Evolutionary conservation across 345 rosid species (phyloP).

Genomic region (Dimocarpus longan): DNA sequence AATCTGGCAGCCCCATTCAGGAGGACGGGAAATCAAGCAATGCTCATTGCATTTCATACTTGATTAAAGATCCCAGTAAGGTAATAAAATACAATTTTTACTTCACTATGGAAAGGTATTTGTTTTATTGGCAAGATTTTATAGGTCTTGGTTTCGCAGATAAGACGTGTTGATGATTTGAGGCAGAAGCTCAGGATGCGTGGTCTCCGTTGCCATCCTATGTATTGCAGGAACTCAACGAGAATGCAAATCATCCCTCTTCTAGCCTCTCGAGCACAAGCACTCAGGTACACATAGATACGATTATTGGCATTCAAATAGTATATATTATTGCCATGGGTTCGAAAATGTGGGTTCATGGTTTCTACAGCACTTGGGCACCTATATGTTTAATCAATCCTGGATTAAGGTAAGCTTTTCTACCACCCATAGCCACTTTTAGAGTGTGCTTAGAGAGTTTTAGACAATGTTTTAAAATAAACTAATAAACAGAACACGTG

Average conservation of each 20-base stretch:
- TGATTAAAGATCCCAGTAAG: constrained; percentile 63
- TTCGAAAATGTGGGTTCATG: background rate
- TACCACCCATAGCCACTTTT: background rate
- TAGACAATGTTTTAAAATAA: background rate
- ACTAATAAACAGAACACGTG: background rate
- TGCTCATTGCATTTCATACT: constrained; percentile 72
- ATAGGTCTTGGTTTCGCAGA: constrained; percentile 50
- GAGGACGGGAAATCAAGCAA: constrained; percentile 68
- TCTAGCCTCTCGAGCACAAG: constrained; percentile 91
- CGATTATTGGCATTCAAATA: background rate
- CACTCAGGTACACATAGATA: constrained; percentile 64
- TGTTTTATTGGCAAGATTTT: constrained; percentile 9
- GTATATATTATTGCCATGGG: background rate
- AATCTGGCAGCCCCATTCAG: constrained; percentile 49
- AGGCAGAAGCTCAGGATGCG: constrained; percentile 92
- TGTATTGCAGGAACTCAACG: constrained; percentile 87
- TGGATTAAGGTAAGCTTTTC: background rate
- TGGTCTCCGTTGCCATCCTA: constrained; percentile 96
- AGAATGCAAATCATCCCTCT: constrained; percentile 85
- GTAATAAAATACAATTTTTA: constrained; percentile 35
- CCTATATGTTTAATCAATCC: background rate
- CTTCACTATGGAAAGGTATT: background rate
- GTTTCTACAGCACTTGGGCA: background rate
- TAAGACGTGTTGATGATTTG: constrained; percentile 75
- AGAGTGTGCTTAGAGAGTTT: background rate